These are phyloP conservation scores for Pontederia paniculata DNA, from an alignment of 176 grass and related monocot genomes.

Conservation along the genomic window DNA sequence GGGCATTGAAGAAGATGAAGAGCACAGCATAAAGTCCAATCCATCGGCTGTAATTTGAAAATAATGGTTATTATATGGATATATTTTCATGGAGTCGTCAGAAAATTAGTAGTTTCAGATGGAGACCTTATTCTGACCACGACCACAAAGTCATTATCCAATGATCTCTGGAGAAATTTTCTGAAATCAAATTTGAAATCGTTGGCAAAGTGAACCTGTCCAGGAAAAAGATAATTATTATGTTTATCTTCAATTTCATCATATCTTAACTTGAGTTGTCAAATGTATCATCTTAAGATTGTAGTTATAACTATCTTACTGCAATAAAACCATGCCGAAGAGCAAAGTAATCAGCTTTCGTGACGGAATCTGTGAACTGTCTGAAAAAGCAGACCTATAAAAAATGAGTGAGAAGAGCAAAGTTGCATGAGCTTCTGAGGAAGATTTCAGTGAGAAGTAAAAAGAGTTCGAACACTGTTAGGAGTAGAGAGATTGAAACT, in stretches of 20 bases:
- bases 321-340: conserved; percentile 10
- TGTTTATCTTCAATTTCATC: neutral
- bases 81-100: neutral
- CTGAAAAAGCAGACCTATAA: conserved; percentile 8
- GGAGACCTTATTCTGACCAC: conserved; percentile 7
- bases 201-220: conserved; percentile 7
- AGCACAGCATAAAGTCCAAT: conserved; percentile 1
- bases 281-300: no score
- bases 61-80: neutral
- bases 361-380: conserved; percentile 3
- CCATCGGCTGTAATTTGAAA: conserved; percentile 2
- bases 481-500: neutral
- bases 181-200: conserved; percentile 7
- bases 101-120: neutral
- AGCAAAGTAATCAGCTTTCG: conserved; percentile 15
- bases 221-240: neutral
- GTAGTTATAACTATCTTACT: neutral
- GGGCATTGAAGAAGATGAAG: conserved; percentile 11
- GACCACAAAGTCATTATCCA: conserved; percentile 9
- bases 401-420: neutral
- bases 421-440: neutral
- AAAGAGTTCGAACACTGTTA: neutral
- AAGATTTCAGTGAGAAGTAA: neutral
- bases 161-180: conserved; percentile 6
- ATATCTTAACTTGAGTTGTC: neutral